Conservation (phyloP, 352 stramenopile genomes). For the Phytophthora citrophthora region DNA sequence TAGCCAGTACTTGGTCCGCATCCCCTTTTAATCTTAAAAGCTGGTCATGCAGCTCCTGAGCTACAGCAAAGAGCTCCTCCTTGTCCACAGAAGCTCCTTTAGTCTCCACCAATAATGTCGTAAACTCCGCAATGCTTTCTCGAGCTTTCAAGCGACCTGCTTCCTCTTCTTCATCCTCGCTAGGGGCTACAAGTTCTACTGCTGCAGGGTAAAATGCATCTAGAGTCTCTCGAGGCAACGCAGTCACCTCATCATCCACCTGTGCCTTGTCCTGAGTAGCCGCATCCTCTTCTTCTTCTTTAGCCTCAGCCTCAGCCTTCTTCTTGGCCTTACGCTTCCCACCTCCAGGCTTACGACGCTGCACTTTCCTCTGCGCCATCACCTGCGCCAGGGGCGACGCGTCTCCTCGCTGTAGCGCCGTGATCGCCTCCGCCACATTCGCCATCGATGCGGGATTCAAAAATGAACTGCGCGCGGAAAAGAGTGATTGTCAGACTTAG, state of each 20-base stretch:
- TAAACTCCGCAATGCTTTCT: slow-evolving; percentile 61
- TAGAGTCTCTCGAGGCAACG: slow-evolving; percentile 51
- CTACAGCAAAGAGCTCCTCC: slow-evolving; percentile 61
- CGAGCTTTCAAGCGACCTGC: slow-evolving; percentile 40
- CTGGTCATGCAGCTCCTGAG: slow-evolving; percentile 71
- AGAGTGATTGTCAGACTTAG: neutral
- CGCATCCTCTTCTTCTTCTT: slow-evolving; percentile 1
- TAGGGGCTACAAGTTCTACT: slow-evolving; percentile 36
- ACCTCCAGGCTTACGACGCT: slow-evolving; percentile 19
- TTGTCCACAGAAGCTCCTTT: slow-evolving; percentile 60
- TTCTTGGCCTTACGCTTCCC: slow-evolving; percentile 35
- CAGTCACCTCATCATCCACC: slow-evolving; percentile 64
- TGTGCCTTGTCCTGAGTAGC: slow-evolving; percentile 9
- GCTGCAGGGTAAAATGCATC: slow-evolving; percentile 61
- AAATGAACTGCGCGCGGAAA: slow-evolving; percentile 13
- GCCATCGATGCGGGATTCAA: slow-evolving; percentile 28
- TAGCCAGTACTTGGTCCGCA: slow-evolving; percentile 36
- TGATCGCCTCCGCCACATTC: slow-evolving; percentile 48
- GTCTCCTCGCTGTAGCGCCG: slow-evolving; percentile 45
- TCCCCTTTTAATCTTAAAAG: slow-evolving; percentile 63
- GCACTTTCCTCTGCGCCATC: slow-evolving; percentile 46
- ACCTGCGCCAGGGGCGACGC: slow-evolving; percentile 38
- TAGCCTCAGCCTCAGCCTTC: slow-evolving; percentile 24
- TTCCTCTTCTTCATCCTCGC: slow-evolving; percentile 36
- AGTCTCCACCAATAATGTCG: slow-evolving; percentile 61